A percentile compares a stretch with the other conserved stretches of the same genome.
Conservation (phyloP, 495 filamentous ascomycete species). For the Penicillium verhagenii region DNA sequence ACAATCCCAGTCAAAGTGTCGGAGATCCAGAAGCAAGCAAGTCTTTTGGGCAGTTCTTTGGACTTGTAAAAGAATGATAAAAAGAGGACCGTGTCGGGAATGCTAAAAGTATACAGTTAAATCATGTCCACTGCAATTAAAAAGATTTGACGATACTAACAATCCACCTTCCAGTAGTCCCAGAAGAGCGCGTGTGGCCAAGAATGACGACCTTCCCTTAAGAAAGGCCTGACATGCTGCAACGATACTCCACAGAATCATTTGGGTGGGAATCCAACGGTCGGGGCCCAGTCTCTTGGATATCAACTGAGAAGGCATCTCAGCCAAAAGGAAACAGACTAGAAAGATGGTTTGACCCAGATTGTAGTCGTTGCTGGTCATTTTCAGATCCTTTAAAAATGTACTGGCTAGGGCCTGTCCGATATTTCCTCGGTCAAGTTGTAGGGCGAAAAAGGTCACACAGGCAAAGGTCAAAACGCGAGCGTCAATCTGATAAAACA, state of each 20-base stretch:
- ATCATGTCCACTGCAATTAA: background rate
- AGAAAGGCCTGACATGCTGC: conserved; percentile 29
- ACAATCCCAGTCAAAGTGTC: conserved; percentile 54
- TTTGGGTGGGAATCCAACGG: conserved; percentile 32
- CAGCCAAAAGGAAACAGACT: conserved; percentile 10
- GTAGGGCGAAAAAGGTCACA: conserved; percentile 51
- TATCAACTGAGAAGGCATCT: conserved; percentile 33
- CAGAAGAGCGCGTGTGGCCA: conserved; percentile 58
- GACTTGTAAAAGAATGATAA: conserved; percentile 72
- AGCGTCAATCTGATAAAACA: conserved; percentile 30
- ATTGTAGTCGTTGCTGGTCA: conserved; percentile 51
- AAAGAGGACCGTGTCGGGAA: conserved; percentile 49
- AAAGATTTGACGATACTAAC: background rate
- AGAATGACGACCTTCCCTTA: conserved; percentile 56
- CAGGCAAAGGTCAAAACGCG: conserved; percentile 54
- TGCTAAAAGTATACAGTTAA: conserved; percentile 1
- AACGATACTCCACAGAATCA: conserved; percentile 30
- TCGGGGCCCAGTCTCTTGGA: conserved; percentile 17
- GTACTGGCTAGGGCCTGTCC: conserved; percentile 60
- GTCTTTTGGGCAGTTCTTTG: conserved; percentile 59
- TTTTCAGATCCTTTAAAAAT: conserved; percentile 46
- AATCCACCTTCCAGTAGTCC: conserved; percentile 63
- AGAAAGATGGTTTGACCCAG: conserved; percentile 22
- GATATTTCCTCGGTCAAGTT: conserved; percentile 68
- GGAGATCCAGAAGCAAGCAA: conserved; percentile 61